Conservation (phyloP, 2,329 filamentous ascomycete species). For the Cladorrhinum sp. region DNA sequence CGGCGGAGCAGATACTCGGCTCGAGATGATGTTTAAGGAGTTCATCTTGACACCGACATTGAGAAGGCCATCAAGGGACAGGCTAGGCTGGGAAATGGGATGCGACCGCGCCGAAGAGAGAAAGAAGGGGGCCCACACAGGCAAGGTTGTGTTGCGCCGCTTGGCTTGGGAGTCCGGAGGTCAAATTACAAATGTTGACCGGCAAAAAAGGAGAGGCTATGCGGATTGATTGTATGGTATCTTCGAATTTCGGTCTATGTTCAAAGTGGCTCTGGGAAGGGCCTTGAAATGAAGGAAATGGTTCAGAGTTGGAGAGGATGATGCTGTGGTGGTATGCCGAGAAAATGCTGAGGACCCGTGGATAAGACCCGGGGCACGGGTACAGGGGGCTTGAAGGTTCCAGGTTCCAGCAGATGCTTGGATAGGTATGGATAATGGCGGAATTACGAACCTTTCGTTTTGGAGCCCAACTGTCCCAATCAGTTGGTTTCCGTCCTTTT, state of each 20-base stretch:
- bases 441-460: background rate
- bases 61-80: conserved; percentile 52
- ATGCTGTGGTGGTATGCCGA: conserved; percentile 13
- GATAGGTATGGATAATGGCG: background rate
- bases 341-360: conserved; percentile 20
- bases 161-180: background rate
- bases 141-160: background rate
- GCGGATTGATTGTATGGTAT: background rate
- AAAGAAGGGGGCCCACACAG: background rate
- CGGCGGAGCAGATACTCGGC: conserved; percentile 67
- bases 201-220: background rate
- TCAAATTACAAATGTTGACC: background rate
- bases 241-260: background rate
- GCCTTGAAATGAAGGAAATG: background rate
- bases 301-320: conserved; percentile 7
- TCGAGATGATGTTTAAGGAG: conserved; percentile 90
- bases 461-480: background rate
- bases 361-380: conserved; percentile 1
- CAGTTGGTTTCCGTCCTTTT: too few species aligned
- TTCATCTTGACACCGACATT: conserved; percentile 71
- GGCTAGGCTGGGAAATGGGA: conserved; percentile 7
- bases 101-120: conserved; percentile 19
- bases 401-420: conserved; percentile 1
- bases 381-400: conserved; percentile 1
- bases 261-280: conserved; percentile 1